Percentiles rank a stretch among this genome's conserved stretches.
Conservation (phyloP, 129 eudicot genomes). For the Ambrosia artemisiifolia region DNA sequence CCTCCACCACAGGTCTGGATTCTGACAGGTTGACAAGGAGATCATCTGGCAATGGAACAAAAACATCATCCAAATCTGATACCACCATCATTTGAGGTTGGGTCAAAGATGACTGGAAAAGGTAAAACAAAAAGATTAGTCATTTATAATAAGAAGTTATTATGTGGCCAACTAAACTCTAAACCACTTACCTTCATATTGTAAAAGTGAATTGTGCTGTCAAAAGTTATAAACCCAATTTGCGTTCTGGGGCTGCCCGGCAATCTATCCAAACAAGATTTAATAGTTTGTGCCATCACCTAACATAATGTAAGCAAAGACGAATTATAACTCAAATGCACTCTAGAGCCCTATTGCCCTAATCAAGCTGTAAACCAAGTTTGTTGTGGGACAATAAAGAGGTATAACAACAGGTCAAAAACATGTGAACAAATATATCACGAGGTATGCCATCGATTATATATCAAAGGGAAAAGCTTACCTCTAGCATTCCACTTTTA, state of each 20-base stretch:
- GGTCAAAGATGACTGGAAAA: conserved; percentile 79
- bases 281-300: conserved; percentile 95
- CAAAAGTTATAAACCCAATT: conserved; percentile 94
- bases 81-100: conserved; percentile 99
- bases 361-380: conserved; percentile 9
- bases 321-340: conserved; percentile 6
- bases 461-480: conserved; percentile 22
- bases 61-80: conserved; percentile 92
- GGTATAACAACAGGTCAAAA: background rate
- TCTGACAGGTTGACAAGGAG: conserved; percentile 97
- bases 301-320: conserved; percentile 27
- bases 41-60: conserved; percentile 97
- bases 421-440: background rate
- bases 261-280: conserved; percentile 78
- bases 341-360: conserved; percentile 3
- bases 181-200: conserved; percentile 81
- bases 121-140: conserved; percentile 27
- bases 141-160: background rate
- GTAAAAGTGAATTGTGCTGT: conserved; percentile 90
- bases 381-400: background rate
- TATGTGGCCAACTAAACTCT: background rate
- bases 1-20: conserved; percentile 89
- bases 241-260: conserved; percentile 93
- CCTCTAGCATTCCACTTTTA: conserved; percentile 95
- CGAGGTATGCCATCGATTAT: background rate